Evolutionary conservation across 2,329 filamentous ascomycete species (phyloP), one percentile per base, ranked within the genome.

Genomic region (Sporothrix globosa): DNA sequence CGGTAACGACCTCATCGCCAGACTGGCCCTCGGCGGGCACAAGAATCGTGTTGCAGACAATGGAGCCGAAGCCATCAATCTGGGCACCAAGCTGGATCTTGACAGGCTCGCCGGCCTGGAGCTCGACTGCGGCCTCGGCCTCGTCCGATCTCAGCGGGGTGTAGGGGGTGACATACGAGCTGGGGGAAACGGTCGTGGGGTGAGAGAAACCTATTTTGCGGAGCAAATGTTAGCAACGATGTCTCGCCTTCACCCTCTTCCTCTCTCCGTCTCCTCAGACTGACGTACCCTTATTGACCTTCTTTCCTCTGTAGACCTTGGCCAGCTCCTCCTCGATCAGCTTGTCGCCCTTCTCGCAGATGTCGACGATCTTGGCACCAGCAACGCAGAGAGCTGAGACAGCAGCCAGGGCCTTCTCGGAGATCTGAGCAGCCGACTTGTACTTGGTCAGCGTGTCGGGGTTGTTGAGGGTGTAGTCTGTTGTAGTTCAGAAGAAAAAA

Each of bases 51-150:
- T 97, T 92, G 83, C 96, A 97, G 76, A 97, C 92, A 79, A 99
- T 97, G 75, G 95, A 92, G 76, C 93, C 93, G 78, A 98, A 97
- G 69, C 96, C 96, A 83, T 98, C 75, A 74, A 99, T 97, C 84
- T 99, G 96, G 68, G 96, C 96, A 78, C 96, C 96, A n/a, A 99
- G 89, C 84, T 99, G 96, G 80, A 99, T 96, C 88, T 99, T 99
- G 83, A 97, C 87, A 73, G 92, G 83, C 84, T 99, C 96, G 73
- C 90, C 91, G 67, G 90, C 87, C 84, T 97, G 92, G 76, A 99
- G 86, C 77, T 90, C 89, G 65, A 87, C 85, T 71, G 86, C 87
- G 73, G 95, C 92, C 85, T 99, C 96, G 79, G 91, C 89, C 80
- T 91, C 85, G 78, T 99, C 96, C 74, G 93, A 90, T 75, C 88